Conservation (phyloP, 805 yeast genomes). For the Myxozyma monticola region DNA sequence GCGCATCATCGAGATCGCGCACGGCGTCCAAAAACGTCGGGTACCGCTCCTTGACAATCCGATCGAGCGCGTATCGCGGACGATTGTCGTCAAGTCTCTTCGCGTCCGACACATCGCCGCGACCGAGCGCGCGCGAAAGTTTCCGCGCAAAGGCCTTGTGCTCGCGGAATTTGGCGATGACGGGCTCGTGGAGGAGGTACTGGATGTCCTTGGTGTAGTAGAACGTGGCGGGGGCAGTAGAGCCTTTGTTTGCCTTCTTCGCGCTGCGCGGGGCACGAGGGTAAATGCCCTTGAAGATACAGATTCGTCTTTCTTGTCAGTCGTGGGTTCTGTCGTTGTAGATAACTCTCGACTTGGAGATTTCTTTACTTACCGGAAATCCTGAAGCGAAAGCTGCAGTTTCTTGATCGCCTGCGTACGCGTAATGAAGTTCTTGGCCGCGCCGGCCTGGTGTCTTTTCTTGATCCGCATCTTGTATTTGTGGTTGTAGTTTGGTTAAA, state of each 20-base stretch:
- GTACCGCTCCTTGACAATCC: constrained; percentile 89
- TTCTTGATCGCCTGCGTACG: constrained; percentile 92
- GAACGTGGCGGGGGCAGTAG: constrained; percentile 94
- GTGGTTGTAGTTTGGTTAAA: background rate
- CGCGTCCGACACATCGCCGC: constrained; percentile 89
- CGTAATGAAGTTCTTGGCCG: constrained; percentile 88
- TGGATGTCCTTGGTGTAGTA: constrained; percentile 93
- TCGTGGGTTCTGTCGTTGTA: no score
- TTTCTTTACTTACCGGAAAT: constrained; percentile 62
- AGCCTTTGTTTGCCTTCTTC: constrained; percentile 95
- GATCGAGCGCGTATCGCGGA: constrained; percentile 84
- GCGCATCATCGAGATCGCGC: constrained; percentile 91
- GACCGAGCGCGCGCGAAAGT: constrained; percentile 82
- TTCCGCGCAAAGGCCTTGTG: constrained; percentile 94
- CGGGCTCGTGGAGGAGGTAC: constrained; percentile 92
- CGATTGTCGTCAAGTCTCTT: constrained; percentile 76
- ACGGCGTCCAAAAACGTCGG: constrained; percentile 91
- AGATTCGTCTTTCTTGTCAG: constrained; percentile 82
- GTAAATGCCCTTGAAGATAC: constrained; percentile 96
- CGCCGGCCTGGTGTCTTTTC: constrained; percentile 81
- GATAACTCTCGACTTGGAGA: no score
- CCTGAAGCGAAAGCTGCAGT: constrained; percentile 90
- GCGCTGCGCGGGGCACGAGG: constrained; percentile 96
- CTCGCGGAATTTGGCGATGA: constrained; percentile 85
- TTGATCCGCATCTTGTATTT: constrained; percentile 51